Evolutionary conservation across 352 stramenopile genomes (phyloP), one percentile per base, ranked within the genome.

Genomic region (Phytophthora fragariaefolia): DNA sequence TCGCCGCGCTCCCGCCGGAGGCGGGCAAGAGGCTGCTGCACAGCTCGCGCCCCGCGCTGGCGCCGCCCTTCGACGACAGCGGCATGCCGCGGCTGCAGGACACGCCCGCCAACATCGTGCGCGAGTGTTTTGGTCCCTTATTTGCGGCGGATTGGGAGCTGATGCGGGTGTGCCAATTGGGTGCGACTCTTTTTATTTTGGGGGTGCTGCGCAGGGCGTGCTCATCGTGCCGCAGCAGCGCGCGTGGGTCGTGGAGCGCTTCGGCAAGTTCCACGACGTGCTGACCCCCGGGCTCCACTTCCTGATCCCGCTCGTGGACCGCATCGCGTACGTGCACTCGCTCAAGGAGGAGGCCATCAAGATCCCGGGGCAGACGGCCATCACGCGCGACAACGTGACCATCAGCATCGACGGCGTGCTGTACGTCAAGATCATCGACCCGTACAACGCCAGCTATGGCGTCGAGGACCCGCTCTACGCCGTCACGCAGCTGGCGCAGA

Each of bases 341-440:
- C 73, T 97, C 18, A 97, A 97, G 71, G 92, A 97, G 67, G 86
- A 96, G 62, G 88, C 91, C 8, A 95, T 97, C 63, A 93, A 96
- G 66, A 97, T 97, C 47, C 88, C 91, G 0, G 89, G 87, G 12
- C 92, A 97, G 64, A 89, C 86, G 43, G 90, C 91, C 23, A 97
- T 97, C 64, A 97, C 92, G 20, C 89, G 91, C 51, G 92, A 97
- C 73, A 97, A 97, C 58, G 91, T 97, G 57, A 95, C 89, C 38
- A 96, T 97, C 61, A 91, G 82, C 67, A 97, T 97, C 36, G 92
- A 97, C 62, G 92, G 91, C 45, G 91, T 97, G 64, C 79, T 97
- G 20, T 97, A 97, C 77, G 84, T 97, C 48, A 96, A 96, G 80
- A 92, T 97, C 51, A 88, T 93, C 24, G 80, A 97, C 30, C 85